Evolutionary conservation across 352 stramenopile genomes (phyloP).

Genomic region (Pythium biforme): DNA sequence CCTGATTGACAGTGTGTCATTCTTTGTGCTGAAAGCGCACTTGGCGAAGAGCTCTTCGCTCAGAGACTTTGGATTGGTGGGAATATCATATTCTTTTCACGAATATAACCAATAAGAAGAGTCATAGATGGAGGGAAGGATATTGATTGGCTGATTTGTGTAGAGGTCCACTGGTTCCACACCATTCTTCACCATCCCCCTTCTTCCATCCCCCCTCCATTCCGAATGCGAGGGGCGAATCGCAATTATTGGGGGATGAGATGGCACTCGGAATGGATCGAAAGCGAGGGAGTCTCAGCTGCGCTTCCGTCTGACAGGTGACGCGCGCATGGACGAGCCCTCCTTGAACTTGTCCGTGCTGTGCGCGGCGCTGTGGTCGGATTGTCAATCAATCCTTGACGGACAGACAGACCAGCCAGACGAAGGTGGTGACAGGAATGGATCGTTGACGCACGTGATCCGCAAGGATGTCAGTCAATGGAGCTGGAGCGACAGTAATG

Average conservation of each 20-base stretch:
- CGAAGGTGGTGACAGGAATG: too few species aligned
- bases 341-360: not conserved
- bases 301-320: not conserved
- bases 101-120: not conserved
- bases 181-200: not conserved
- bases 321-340: not conserved
- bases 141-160: not conserved
- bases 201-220: too few species aligned
- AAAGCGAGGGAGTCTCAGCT: too few species aligned
- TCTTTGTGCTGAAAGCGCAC: conserved; percentile 2
- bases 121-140: not conserved
- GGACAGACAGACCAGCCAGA: not conserved
- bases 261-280: not conserved
- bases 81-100: not conserved
- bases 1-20: conserved; percentile 7
- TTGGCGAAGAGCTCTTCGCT: conserved; percentile 4
- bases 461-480: too few species aligned
- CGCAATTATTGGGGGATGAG: not conserved
- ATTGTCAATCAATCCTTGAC: not conserved
- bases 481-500: too few species aligned
- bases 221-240: not conserved
- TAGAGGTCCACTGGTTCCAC: not conserved
- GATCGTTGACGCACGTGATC: not conserved
- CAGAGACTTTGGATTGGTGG: not conserved
- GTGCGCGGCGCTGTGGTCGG: too few species aligned